A percentile compares a stretch with the other conserved stretches of the same genome.
phyloP scores from a whole-genome alignment of 2,329 filamentous ascomycete species.

The Aspergillus sp. region DNA sequence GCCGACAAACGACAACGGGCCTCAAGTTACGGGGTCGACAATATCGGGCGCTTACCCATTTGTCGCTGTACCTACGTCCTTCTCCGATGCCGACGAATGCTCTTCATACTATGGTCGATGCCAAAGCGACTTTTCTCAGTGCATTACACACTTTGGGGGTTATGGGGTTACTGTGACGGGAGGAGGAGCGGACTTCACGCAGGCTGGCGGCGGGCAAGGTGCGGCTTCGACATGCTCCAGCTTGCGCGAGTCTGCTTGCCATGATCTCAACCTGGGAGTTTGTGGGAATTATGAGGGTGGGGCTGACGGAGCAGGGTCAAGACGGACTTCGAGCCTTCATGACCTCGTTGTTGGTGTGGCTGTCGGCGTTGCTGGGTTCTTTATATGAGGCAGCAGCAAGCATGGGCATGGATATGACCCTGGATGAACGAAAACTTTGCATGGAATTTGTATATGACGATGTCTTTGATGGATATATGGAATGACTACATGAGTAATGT shows the following conservation, averaged over 20 bases:
- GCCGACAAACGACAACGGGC: slow-evolving; percentile 22
- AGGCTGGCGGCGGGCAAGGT: slow-evolving; percentile 44
- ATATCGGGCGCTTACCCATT: slow-evolving; percentile 54
- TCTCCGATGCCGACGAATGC: slow-evolving; percentile 52
- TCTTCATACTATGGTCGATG: slow-evolving; percentile 56
- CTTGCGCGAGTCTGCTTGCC: slow-evolving; percentile 49
- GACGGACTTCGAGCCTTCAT: slow-evolving; percentile 40
- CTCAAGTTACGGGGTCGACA: slow-evolving; percentile 39
- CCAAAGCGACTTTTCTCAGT: slow-evolving; percentile 47
- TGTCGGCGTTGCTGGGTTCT: slow-evolving; percentile 48
- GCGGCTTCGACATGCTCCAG: slow-evolving; percentile 47
- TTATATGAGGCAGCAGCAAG: slow-evolving; percentile 31
- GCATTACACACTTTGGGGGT: slow-evolving; percentile 46
- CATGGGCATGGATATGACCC: background rate
- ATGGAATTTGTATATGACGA: slow-evolving; percentile 3
- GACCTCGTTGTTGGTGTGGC: slow-evolving; percentile 42
- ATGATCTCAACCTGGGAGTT: slow-evolving; percentile 48
- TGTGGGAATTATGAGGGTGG: slow-evolving; percentile 37
- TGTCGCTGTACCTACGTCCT: slow-evolving; percentile 54
- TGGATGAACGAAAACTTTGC: background rate
- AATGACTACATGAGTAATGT: slow-evolving; percentile 13
- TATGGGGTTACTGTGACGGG: slow-evolving; percentile 54
- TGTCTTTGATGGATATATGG: slow-evolving; percentile 9
- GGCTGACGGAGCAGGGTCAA: slow-evolving; percentile 26
- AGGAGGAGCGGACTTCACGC: slow-evolving; percentile 51